phyloP scores from a whole-genome alignment of 2,329 filamentous ascomycete species.

The Colletotrichum endophyticum region DNA sequence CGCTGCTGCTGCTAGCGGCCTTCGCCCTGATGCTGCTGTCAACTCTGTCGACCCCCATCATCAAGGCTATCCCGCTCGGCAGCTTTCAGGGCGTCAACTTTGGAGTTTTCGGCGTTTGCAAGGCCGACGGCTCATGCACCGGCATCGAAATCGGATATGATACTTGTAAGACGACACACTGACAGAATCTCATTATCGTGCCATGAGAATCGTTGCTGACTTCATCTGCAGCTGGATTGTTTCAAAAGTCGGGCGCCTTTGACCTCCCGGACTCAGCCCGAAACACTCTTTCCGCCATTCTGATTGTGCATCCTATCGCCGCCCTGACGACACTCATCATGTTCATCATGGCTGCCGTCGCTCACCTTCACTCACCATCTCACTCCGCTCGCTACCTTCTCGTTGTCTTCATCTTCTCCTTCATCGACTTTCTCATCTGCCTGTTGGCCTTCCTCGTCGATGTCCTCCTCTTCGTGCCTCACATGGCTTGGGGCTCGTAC shows the following conservation, averaged over 20 bases:
- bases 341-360: conserved; percentile 77
- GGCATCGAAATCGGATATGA: conserved; percentile 84
- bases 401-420: conserved; percentile 81
- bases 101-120: conserved; percentile 92
- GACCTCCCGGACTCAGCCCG: conserved; percentile 59
- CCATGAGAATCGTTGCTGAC: not conserved
- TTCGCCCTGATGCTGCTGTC: conserved; percentile 87
- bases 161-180: conserved; percentile 63
- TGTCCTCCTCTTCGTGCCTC: conserved; percentile 91
- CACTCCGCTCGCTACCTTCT: conserved; percentile 92
- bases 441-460: conserved; percentile 92
- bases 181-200: not conserved
- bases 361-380: conserved; percentile 86
- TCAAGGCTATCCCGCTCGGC: conserved; percentile 83
- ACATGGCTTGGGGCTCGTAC: conserved; percentile 93
- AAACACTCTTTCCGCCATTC: conserved; percentile 78
- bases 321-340: conserved; percentile 85
- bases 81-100: conserved; percentile 79
- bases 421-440: conserved; percentile 83
- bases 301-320: conserved; percentile 92
- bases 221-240: not conserved
- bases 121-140: conserved; percentile 65
- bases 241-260: conserved; percentile 48
- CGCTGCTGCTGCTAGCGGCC: conserved; percentile 82
- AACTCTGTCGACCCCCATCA: conserved; percentile 89